A percentile compares a stretch with the other conserved stretches of the same genome.
Evolutionary conservation across 1,139 yeast species (phyloP).

Genomic region (Candida tunisiensis): DNA sequence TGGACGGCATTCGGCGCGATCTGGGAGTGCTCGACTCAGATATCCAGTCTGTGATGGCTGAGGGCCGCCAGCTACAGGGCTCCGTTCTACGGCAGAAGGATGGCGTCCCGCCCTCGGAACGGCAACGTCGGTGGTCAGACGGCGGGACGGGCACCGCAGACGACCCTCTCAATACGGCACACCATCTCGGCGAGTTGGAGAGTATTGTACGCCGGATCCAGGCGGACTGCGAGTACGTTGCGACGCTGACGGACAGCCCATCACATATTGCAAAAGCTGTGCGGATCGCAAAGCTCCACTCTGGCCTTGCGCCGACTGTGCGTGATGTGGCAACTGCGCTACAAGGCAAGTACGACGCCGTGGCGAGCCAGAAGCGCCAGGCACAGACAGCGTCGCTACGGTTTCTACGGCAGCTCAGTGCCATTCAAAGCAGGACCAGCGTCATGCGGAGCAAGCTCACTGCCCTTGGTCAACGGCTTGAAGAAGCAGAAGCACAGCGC

Average conservation of each 20-base stretch:
- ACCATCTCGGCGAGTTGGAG: constrained; percentile 11
- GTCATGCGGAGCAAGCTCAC: constrained; percentile 14
- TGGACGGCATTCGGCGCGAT: no score
- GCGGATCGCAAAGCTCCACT: no score
- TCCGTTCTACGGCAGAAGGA: no score
- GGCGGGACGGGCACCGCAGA: constrained; percentile 1
- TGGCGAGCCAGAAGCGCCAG: neutral
- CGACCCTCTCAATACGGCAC: constrained; percentile 5
- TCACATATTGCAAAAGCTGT: no score
- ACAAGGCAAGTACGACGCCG: no score
- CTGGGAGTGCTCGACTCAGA: no score
- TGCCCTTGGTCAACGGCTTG: constrained; percentile 17
- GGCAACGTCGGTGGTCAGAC: no score
- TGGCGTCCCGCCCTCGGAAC: no score
- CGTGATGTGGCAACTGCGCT: no score
- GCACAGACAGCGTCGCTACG: constrained; percentile 2
- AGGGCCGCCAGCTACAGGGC: no score
- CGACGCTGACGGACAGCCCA: constrained; percentile 9
- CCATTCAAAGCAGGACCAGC: constrained; percentile 15
- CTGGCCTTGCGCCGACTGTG: no score
- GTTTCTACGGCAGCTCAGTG: constrained; percentile 12
- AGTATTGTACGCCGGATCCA: constrained; percentile 12
- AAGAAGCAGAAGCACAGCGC: constrained; percentile 27
- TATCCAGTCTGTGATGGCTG: no score
- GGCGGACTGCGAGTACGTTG: constrained; percentile 13